A percentile compares a stretch with the other conserved stretches of the same genome.
Conservation (phyloP, 2,329 filamentous ascomycete species). For the Fusarium sp. region DNA sequence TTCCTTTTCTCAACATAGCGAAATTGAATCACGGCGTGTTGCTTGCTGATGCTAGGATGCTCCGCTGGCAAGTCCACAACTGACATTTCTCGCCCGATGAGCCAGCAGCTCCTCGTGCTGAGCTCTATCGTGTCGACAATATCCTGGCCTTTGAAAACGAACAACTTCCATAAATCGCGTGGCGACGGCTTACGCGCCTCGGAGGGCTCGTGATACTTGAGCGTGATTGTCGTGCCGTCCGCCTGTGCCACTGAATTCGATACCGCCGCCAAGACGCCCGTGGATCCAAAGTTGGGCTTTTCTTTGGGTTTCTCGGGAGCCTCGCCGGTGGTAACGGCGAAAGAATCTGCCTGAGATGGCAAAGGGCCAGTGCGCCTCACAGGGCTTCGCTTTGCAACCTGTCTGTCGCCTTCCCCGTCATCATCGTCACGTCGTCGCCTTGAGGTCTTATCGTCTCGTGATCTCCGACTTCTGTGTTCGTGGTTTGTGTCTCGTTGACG, state of each 20-base stretch:
- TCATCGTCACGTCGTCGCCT: conserved; percentile 36
- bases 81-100: conserved; percentile 80
- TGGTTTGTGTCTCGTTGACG: conserved; percentile 37
- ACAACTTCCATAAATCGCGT: conserved; percentile 85
- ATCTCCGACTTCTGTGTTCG: conserved; percentile 42
- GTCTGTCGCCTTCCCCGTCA: conserved; percentile 30
- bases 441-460: conserved; percentile 44
- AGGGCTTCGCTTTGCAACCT: conserved; percentile 36
- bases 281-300: conserved; percentile 84
- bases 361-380: conserved; percentile 57
- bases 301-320: conserved; percentile 72
- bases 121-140: conserved; percentile 85
- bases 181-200: conserved; percentile 88
- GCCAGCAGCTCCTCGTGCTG: conserved; percentile 82
- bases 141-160: conserved; percentile 86
- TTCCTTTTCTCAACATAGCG: conserved; percentile 83
- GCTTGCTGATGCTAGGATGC: conserved; percentile 92
- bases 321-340: conserved; percentile 61
- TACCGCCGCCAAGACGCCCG: conserved; percentile 84
- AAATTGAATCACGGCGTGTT: conserved; percentile 96
- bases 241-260: conserved; percentile 79
- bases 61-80: conserved; percentile 86
- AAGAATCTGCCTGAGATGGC: conserved; percentile 67
- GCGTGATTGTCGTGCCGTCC: conserved; percentile 76
- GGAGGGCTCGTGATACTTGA: conserved; percentile 96